Base-by-base conservation (phyloP, 306 rosid species). In the Sindora glabra region DNA sequence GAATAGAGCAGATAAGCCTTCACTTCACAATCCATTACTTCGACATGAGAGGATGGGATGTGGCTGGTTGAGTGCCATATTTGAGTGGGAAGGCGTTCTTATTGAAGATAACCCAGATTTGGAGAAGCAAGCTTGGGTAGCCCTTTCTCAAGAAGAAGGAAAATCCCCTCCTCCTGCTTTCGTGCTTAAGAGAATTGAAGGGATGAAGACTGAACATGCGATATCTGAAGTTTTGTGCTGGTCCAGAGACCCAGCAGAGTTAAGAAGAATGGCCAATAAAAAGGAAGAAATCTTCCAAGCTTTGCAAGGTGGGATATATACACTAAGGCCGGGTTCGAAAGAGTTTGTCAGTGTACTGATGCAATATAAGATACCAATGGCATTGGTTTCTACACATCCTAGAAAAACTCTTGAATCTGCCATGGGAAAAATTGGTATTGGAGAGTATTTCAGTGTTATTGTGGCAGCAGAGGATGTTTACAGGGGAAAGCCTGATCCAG, bases 191-290 rank as follows among this genome's bases (percentile, higher is more conserved):
- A 86, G 95, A 68, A 68, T 92, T 18, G 90, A 86, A 64, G 99
- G 99, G 17, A 92, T 92, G 99, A 92, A 92, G 87, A 89, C 80
- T 37, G 99, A 92, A 30, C 99, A 92, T 36, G 97, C 90, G 0
- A 86, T 89, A 57, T 92, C 95, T 3, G 97, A 92, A 56, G 99
- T 92, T 47, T 76, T 92, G n/a, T 92, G 99, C 79, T 92, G 99
- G 99, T 82, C 95, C 2, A 79, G 99, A 76, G 97, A 92, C 65
- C 86, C 86, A 3, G 54, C 74, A 0, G 85, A 89, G 58, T 4
- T 84, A 45, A 83, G 89, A 77, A 82, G 90, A 73, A 83, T 92
- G 90, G 95, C 86, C 53, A 44, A 78, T 29, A 68, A 95, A 60
- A 89, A 73, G 80, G 99, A 92, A 65, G 97, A 84, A 63, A 82